Conservation (phyloP, 2,329 filamentous ascomycete genomes). For the Furcasterigmium sp. region DNA sequence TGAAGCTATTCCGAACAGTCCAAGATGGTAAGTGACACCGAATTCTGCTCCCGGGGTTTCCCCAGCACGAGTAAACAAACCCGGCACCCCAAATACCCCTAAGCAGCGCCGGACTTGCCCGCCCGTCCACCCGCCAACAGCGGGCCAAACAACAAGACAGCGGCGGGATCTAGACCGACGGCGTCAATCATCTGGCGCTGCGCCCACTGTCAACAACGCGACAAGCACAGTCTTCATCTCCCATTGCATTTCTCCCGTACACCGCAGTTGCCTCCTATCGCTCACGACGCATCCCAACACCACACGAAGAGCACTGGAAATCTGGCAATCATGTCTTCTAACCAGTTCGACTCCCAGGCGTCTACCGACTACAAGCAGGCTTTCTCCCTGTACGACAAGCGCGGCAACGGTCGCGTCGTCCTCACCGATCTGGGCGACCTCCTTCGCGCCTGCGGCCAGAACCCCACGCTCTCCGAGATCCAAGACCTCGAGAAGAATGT, state of each 20-base stretch:
- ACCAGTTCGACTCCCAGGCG: conserved; percentile 53
- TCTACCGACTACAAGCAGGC: conserved; percentile 99
- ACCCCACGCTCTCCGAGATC: conserved; percentile 92
- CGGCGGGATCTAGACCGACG: not conserved
- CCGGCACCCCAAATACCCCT: conserved; percentile 1
- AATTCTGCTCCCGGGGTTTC: conserved; percentile 6
- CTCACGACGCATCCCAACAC: not conserved
- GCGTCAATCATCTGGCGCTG: not conserved
- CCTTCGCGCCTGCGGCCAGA: conserved; percentile 94
- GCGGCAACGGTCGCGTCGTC: conserved; percentile 87
- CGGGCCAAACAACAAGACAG: conserved; percentile 1
- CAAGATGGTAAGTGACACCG: conserved; percentile 3
- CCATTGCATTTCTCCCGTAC: not conserved
- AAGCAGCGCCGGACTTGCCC: not conserved
- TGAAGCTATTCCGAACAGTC: not conserved
- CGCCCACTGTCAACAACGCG: not conserved
- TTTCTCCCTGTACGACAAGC: conserved; percentile 99
- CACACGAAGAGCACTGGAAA: not conserved
- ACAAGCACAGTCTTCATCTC: not conserved
- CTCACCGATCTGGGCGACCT: conserved; percentile 87
- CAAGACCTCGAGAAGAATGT: conserved; percentile 85
- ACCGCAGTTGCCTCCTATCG: not conserved
- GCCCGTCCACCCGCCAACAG: conserved; percentile 14
- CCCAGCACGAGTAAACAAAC: conserved; percentile 12
- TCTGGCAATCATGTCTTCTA: conserved; percentile 39